phyloP scores from a whole-genome alignment of 371 early-diverging fungal species.

The Ordospora colligata region DNA sequence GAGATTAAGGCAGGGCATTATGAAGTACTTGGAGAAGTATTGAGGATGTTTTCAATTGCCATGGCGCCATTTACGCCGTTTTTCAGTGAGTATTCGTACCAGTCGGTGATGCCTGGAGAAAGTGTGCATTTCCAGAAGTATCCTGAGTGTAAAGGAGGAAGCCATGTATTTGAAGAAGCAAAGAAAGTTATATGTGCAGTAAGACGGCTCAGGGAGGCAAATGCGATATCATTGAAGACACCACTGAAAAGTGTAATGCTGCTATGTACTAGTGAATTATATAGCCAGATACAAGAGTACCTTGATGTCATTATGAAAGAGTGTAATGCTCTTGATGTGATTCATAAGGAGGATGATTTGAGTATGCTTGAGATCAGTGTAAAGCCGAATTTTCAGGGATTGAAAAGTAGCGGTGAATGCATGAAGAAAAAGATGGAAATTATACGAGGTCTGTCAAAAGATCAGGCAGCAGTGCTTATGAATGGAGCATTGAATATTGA shows the following conservation, averaged over 20 bases:
- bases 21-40: slow-evolving; percentile 77
- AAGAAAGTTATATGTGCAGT: slow-evolving; percentile 84
- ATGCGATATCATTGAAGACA: slow-evolving; percentile 83
- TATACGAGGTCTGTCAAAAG: slow-evolving; percentile 25
- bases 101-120: slow-evolving; percentile 57
- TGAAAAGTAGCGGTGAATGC: slow-evolving; percentile 40
- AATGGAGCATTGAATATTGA: neutral
- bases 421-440: slow-evolving; percentile 46
- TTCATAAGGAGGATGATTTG: slow-evolving; percentile 9
- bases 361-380: slow-evolving; percentile 31
- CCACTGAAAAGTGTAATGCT: slow-evolving; percentile 84
- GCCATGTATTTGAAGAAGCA: slow-evolving; percentile 49
- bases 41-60: slow-evolving; percentile 75
- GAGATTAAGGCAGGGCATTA: slow-evolving; percentile 83
- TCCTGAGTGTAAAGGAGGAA: neutral
- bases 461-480: slow-evolving; percentile 19
- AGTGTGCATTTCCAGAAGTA: slow-evolving; percentile 58
- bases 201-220: slow-evolving; percentile 81
- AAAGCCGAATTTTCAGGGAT: slow-evolving; percentile 50
- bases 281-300: slow-evolving; percentile 71
- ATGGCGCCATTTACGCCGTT: slow-evolving; percentile 98
- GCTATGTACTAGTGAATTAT: slow-evolving; percentile 73
- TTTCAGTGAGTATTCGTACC: slow-evolving; percentile 92
- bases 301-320: slow-evolving; percentile 63
- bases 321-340: slow-evolving; percentile 49